Percentiles rank a stretch among this genome's conserved stretches.
Conservation (phyloP, 2,329 filamentous ascomycete species). For the Fusarium stilboides region DNA sequence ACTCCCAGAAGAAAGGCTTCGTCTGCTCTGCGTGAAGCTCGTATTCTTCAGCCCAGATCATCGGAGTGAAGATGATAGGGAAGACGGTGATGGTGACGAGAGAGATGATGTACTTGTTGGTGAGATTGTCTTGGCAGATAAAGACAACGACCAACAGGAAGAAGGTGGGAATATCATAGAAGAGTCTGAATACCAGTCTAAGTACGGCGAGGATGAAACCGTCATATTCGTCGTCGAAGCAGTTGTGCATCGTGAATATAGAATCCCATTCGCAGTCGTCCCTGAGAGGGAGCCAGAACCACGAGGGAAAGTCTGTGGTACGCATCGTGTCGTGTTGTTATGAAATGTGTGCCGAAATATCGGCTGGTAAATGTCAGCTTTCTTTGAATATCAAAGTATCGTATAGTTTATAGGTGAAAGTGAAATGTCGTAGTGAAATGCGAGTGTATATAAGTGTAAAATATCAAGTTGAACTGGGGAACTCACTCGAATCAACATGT, state of each 20-base stretch:
- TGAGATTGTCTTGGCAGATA: constrained; percentile 3
- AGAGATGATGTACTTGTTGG: constrained; percentile 1
- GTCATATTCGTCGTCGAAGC: constrained; percentile 29
- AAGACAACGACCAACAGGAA: constrained; percentile 15
- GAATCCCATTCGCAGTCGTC: constrained; percentile 27
- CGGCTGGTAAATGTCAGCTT: constrained; percentile 5
- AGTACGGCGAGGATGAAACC: constrained; percentile 22
- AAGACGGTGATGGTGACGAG: not conserved
- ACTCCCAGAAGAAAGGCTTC: not conserved
- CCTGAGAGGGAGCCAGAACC: constrained; percentile 23
- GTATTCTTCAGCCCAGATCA: constrained; percentile 10
- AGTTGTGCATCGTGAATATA: constrained; percentile 14
- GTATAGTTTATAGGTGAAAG: not conserved
- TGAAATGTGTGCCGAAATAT: not conserved
- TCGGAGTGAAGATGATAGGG: not conserved
- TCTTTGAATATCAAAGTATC: not conserved
- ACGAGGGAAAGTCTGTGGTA: constrained; percentile 6
- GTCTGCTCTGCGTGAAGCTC: not conserved
- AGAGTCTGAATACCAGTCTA: not conserved
- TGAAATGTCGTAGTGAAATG: not conserved
- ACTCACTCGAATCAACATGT: constrained; percentile 12
- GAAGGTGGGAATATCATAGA: not conserved
- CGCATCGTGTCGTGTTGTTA: constrained; percentile 12
- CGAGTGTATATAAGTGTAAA: not conserved
- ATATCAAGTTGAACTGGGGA: not conserved